A percentile compares a stretch with the other conserved stretches of the same genome.
phyloP scores from a whole-genome alignment of 257 asterid species.

The Vinca minor region DNA sequence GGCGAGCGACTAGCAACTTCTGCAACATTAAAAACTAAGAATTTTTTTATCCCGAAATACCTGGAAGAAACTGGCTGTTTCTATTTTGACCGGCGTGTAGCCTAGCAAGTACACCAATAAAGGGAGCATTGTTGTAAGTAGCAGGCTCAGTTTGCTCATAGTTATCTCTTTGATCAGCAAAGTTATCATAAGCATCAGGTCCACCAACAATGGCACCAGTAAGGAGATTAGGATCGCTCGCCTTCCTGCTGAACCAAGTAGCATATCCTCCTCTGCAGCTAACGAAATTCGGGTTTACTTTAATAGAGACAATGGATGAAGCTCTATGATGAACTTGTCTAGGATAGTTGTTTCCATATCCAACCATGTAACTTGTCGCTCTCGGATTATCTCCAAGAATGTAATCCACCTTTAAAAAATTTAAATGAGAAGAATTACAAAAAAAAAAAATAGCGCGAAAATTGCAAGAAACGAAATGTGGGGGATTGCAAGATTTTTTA shows the following conservation, averaged over 20 bases:
- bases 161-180: constrained; percentile 88
- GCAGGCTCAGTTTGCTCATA: constrained; percentile 99
- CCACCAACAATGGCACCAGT: constrained; percentile 94
- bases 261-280: constrained; percentile 97
- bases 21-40: no score
- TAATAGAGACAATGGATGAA: constrained; percentile 81
- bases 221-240: constrained; percentile 77
- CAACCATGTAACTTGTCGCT: constrained; percentile 98
- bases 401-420: constrained; percentile 61
- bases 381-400: constrained; percentile 97
- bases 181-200: constrained; percentile 98
- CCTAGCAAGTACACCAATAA: constrained; percentile 78
- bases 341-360: constrained; percentile 85
- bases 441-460: neutral
- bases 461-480: neutral
- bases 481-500: constrained; percentile 9
- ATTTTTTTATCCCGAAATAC: no score
- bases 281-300: constrained; percentile 54
- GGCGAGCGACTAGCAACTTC: no score
- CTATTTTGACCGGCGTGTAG: constrained; percentile 63
- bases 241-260: constrained; percentile 76
- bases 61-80: constrained; percentile 84
- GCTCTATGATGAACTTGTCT: constrained; percentile 92
- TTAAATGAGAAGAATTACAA: neutral
- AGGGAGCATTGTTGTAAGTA: constrained; percentile 90